phyloP scores from a whole-genome alignment of 1,284 basidiomycete genomes.

The Cryptococcus neoformans region DNA sequence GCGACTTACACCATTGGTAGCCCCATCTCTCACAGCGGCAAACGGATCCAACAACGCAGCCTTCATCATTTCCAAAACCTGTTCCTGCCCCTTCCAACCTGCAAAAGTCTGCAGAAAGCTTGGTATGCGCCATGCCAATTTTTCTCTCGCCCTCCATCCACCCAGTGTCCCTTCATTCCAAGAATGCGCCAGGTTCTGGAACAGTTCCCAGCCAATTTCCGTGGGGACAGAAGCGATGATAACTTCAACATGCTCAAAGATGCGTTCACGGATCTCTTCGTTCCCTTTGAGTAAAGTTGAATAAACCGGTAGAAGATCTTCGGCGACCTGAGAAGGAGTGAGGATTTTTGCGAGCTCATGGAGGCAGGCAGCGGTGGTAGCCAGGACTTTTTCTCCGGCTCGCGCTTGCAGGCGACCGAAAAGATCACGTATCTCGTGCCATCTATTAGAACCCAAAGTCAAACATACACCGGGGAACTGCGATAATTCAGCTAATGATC shows the following conservation, averaged over 20 bases:
- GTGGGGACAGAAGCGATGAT: conserved; percentile 60
- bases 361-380: conserved; percentile 66
- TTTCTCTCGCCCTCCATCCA: conserved; percentile 82
- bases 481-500: not conserved
- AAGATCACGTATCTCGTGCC: conserved; percentile 69
- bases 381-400: conserved; percentile 56
- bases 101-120: conserved; percentile 52
- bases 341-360: conserved; percentile 88
- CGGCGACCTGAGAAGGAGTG: conserved; percentile 63
- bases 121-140: conserved; percentile 59
- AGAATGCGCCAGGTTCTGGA: conserved; percentile 57
- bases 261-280: conserved; percentile 62
- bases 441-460: conserved; percentile 72
- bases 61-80: conserved; percentile 56
- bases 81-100: conserved; percentile 38
- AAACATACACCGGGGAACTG: conserved; percentile 82
- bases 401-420: conserved; percentile 60
- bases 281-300: conserved; percentile 60
- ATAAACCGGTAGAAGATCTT: conserved; percentile 75
- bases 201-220: conserved; percentile 56
- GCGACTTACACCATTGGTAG: conserved; percentile 62
- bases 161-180: conserved; percentile 64
- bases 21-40: conserved; percentile 78
- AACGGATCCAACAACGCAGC: conserved; percentile 73
- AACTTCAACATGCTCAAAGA: conserved; percentile 59